Percentiles rank a stretch among this genome's conserved stretches.
Conservation (phyloP, 306 rosid species). For the Prunus salicina region DNA sequence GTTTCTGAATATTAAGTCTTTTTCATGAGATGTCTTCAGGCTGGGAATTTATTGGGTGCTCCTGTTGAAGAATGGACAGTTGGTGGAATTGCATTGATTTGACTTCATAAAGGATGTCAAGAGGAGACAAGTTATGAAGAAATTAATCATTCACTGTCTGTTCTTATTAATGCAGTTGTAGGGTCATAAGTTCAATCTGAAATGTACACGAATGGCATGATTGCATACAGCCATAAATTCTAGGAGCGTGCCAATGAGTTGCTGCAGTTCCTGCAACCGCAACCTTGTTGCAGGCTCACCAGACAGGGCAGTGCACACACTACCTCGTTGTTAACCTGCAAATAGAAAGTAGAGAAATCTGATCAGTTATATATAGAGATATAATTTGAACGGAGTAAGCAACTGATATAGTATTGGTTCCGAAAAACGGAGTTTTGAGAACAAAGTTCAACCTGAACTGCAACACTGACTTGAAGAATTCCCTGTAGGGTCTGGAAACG, state of each 20-base stretch:
- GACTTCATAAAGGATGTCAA: too few relatives aligned
- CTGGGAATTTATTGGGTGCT: too few relatives aligned
- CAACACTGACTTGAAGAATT: constrained; percentile 99
- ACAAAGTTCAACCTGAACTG: constrained; percentile 61
- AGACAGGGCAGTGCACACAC: constrained; percentile 97
- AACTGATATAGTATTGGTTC: background rate
- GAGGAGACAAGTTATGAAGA: too few relatives aligned
- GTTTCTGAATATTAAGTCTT: too few relatives aligned
- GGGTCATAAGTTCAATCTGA: constrained; percentile 41
- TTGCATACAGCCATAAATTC: constrained; percentile 99
- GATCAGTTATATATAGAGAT: background rate
- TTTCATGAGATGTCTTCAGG: too few relatives aligned
- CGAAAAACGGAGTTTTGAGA: background rate
- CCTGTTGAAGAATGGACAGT: too few relatives aligned
- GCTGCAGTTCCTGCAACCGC: constrained; percentile 94
- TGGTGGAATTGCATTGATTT: too few relatives aligned
- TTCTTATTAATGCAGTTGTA: too few relatives aligned
- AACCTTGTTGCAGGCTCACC: constrained; percentile 96
- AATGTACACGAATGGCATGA: constrained; percentile 90
- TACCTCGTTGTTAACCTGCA: constrained; percentile 98
- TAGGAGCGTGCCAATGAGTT: constrained; percentile 93
- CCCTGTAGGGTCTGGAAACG: constrained; percentile 90
- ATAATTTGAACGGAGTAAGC: background rate
- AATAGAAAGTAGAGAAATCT: constrained; percentile 8
- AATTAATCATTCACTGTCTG: too few relatives aligned